These are phyloP conservation scores for Daldinia childiae DNA, from an alignment of 495 filamentous ascomycete genomes.

Conservation along the genomic window DNA sequence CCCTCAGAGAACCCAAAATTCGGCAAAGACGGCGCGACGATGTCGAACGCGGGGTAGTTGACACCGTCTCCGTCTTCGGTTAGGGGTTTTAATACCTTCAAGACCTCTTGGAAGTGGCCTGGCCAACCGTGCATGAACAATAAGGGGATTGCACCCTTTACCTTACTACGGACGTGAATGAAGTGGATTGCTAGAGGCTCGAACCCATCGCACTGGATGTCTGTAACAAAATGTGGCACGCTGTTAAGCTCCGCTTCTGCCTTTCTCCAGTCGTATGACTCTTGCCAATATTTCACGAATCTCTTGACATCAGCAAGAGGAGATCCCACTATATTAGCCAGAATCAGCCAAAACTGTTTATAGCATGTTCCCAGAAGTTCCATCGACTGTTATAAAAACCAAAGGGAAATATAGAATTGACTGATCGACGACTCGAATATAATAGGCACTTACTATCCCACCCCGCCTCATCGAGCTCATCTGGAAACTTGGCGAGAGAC, in stretches of 20 bases:
- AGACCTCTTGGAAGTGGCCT: constrained; percentile 73
- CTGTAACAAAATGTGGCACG: constrained; percentile 65
- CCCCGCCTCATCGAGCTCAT: constrained; percentile 46
- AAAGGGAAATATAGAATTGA: not conserved
- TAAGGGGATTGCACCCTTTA: constrained; percentile 62
- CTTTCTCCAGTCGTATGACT: constrained; percentile 57
- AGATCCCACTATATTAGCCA: constrained; percentile 44
- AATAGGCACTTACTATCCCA: constrained; percentile 47
- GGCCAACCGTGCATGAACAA: constrained; percentile 73
- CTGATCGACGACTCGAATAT: not conserved
- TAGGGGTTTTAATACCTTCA: constrained; percentile 68
- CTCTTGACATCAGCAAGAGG: constrained; percentile 63
- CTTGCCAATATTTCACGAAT: constrained; percentile 59
- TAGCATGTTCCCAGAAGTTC: not conserved
- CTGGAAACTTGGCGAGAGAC: constrained; percentile 47
- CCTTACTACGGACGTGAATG: constrained; percentile 62
- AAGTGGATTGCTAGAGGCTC: constrained; percentile 61
- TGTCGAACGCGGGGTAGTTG: constrained; percentile 65
- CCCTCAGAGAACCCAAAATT: constrained; percentile 73
- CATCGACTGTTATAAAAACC: not conserved
- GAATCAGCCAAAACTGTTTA: not conserved
- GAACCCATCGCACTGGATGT: constrained; percentile 57
- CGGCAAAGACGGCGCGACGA: constrained; percentile 72
- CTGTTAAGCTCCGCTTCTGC: constrained; percentile 62
- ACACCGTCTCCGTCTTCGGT: constrained; percentile 52